These are phyloP conservation scores for Colletotrichum plurivorum DNA, from an alignment of 2,329 filamentous ascomycete species.

Conservation along the genomic window DNA sequence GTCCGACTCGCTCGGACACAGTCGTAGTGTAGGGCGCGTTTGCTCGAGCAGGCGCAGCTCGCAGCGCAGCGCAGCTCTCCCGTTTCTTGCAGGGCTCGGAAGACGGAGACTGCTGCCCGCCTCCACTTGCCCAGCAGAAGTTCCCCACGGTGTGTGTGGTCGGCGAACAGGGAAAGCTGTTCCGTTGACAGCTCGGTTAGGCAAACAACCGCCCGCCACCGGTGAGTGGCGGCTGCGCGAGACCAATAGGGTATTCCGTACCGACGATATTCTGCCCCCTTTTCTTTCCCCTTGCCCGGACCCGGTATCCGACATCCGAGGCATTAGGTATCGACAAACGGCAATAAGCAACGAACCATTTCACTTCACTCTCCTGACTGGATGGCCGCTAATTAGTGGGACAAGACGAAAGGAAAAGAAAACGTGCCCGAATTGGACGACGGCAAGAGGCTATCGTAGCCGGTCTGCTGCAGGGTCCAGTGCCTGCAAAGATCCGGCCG, in stretches of 20 bases:
- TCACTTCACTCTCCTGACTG: background rate
- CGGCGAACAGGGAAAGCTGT: background rate
- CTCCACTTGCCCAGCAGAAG: conserved; percentile 8
- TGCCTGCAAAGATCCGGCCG: conserved; percentile 11
- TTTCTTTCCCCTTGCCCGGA: background rate
- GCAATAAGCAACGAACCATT: background rate
- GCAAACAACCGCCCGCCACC: conserved; percentile 11
- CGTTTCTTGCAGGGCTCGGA: no score
- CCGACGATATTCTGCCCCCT: background rate
- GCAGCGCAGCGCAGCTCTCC: no score
- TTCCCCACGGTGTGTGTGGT: background rate
- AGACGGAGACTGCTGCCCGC: background rate
- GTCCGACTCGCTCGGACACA: conserved; percentile 8
- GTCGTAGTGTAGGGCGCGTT: no score
- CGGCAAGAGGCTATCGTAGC: background rate
- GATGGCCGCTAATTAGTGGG: no score
- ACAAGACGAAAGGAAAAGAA: background rate
- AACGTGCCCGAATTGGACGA: background rate
- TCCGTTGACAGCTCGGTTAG: conserved; percentile 14
- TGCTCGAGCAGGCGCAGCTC: no score
- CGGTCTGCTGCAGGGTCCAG: conserved; percentile 11
- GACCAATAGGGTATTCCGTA: no score
- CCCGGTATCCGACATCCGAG: background rate
- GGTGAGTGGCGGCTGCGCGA: background rate
- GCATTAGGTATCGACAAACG: background rate